A percentile compares a stretch with the other conserved stretches of the same genome.
Evolutionary conservation across 1,284 basidiomycete species (phyloP).

Genomic region (Cryptococcus deneoformans): DNA sequence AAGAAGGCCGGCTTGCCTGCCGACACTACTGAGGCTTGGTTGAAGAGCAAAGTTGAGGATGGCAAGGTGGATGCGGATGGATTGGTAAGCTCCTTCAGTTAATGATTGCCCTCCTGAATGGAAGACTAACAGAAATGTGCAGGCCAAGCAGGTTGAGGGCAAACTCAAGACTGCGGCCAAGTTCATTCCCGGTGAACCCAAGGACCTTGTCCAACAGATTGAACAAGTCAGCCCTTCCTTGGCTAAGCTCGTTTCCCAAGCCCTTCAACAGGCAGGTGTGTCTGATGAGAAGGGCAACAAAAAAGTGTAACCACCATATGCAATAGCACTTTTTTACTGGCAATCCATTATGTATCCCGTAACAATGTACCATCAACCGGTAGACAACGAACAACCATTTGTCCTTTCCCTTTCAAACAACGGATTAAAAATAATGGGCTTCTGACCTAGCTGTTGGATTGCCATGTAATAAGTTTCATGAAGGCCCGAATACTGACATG

Average conservation of each 20-base stretch:
- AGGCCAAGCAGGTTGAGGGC: slow-evolving; percentile 35
- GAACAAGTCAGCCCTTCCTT: slow-evolving; percentile 38
- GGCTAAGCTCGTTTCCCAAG: slow-evolving; percentile 40
- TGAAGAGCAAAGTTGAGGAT: slow-evolving; percentile 37
- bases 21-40: slow-evolving; percentile 38
- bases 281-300: slow-evolving; percentile 33
- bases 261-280: slow-evolving; percentile 35
- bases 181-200: slow-evolving; percentile 37
- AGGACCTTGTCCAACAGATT: slow-evolving; percentile 39
- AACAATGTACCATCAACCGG: too few relatives aligned
- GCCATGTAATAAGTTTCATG: too few relatives aligned
- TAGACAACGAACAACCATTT: too few relatives aligned
- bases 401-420: too few relatives aligned
- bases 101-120: background rate
- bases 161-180: slow-evolving; percentile 30
- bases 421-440: too few relatives aligned
- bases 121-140: background rate
- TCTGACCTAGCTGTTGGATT: too few relatives aligned
- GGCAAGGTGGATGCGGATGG: slow-evolving; percentile 38
- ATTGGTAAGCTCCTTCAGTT: slow-evolving; percentile 15
- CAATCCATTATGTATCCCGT: too few relatives aligned
- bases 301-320: slow-evolving; percentile 9
- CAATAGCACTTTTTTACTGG: background rate
- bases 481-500: too few relatives aligned
- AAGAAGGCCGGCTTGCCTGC: slow-evolving; percentile 46